Base-by-base conservation (phyloP, 31 red algal genomes). In the Asparagopsis taxiformis region DNA sequence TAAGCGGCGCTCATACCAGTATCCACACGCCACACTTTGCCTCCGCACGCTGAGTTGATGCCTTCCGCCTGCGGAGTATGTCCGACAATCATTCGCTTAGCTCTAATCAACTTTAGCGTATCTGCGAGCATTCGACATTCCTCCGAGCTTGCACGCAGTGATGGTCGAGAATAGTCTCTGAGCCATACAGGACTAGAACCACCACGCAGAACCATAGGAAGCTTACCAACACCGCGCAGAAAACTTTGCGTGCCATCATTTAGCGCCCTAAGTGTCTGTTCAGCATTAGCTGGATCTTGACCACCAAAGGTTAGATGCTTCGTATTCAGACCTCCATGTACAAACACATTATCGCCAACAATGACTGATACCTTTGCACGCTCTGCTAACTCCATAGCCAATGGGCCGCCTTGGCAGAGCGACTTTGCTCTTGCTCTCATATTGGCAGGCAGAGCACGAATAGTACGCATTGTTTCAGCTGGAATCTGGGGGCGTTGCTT, bases 1-100 rank as follows among this genome's bases (percentile, higher is more conserved):
- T 91, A 94, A 16, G 72, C 91, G 13, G 62, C 58, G 33, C 74
- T 84, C 90, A 98, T 94, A 20, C 95, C 95, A 1, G 95, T 98
- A 55, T 98, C 95, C 55, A 98, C 80, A 29, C 95, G 70, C 95
- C 95, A 94, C 26, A 98, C 95, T 25, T 71, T 70, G n/a, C 90
- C 95, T 20, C 73, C 70, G 55, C 91, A 98, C n/a, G 91, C 91
- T 22, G 84, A 73, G 59, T 91, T 98, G 48, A 98, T 91, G 4
- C 87, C 86, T 0, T 53, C 50, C 22, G 32, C 21, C 46, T 98
- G 95, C 25, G 91, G 87, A 31, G 91, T 98, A 70, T 98, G 95
- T 31, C 95, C 95, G 0, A 98, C 95, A 38, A 98, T 72, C 95
- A 98, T 98, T 28, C 95, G 71, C 32, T 83, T 80, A 4, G 78